Conservation (phyloP, 257 asterid genomes). For the Fraxinus cuspidata region DNA sequence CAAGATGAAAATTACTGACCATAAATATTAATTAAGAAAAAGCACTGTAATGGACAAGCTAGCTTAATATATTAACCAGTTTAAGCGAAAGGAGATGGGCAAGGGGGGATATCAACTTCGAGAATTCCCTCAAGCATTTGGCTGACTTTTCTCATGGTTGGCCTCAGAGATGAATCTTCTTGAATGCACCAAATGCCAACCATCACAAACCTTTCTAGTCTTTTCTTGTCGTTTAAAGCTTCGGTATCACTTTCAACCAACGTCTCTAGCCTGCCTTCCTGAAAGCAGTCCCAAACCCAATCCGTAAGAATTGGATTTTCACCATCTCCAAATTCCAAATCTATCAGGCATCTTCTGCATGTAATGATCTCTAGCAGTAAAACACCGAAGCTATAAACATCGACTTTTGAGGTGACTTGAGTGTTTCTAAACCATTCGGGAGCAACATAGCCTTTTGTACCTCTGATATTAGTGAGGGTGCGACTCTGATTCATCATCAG, state of each 20-base stretch:
- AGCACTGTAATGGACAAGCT: neutral
- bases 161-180: slow-evolving; percentile 55
- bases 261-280: slow-evolving; percentile 29
- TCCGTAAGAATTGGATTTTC: slow-evolving; percentile 35
- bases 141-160: slow-evolving; percentile 46
- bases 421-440: slow-evolving; percentile 67
- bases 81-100: slow-evolving; percentile 33
- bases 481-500: slow-evolving; percentile 45
- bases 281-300: slow-evolving; percentile 55
- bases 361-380: slow-evolving; percentile 48
- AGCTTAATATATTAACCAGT: neutral
- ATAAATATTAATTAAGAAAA: neutral
- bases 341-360: slow-evolving; percentile 37
- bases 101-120: slow-evolving; percentile 43
- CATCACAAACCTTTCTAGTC: slow-evolving; percentile 45
- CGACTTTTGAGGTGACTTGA: slow-evolving; percentile 42
- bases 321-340: slow-evolving; percentile 28
- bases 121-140: slow-evolving; percentile 69
- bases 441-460: slow-evolving; percentile 65
- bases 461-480: slow-evolving; percentile 44
- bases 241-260: slow-evolving; percentile 45
- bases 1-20: neutral
- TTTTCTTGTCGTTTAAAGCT: slow-evolving; percentile 33
- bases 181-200: slow-evolving; percentile 75
- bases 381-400: slow-evolving; percentile 66